Conservation (phyloP, 768 basidiomycete species). For the Tulasnella sp. region DNA sequence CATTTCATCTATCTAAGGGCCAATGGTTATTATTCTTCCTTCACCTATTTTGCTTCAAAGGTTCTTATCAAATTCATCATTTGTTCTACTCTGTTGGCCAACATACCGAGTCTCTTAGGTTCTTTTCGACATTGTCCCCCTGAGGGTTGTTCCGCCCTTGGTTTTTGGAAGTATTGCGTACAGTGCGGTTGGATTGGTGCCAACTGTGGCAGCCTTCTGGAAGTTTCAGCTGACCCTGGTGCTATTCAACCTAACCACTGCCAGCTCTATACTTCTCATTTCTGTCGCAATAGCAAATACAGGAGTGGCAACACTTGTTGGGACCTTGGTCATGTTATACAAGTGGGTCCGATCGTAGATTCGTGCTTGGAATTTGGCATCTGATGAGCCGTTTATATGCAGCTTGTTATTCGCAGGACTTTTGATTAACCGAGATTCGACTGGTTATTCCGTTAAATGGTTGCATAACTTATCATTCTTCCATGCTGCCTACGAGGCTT, state of each 20-base stretch:
- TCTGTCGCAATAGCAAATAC: conserved; percentile 80
- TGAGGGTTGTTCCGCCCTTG: conserved; percentile 88
- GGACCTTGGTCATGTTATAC: conserved; percentile 93
- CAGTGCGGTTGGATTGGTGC: conserved; percentile 67
- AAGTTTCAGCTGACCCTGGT: conserved; percentile 95
- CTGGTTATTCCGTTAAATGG: conserved; percentile 62
- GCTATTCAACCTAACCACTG: conserved; percentile 92
- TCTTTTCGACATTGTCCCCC: conserved; percentile 89
- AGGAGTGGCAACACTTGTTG: conserved; percentile 84
- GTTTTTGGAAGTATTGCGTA: conserved; percentile 95
- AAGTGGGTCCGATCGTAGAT: conserved; percentile 48
- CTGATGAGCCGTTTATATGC: neutral
- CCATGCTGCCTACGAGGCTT: conserved; percentile 95
- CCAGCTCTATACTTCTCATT: conserved; percentile 78
- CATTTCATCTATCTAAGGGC: conserved; percentile 40
- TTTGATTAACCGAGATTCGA: conserved; percentile 83
- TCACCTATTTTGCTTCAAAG: conserved; percentile 95
- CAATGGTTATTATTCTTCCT: conserved; percentile 95
- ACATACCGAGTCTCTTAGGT: too few species aligned
- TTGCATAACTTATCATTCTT: conserved; percentile 90
- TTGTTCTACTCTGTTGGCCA: neutral
- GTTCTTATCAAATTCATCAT: conserved; percentile 25
- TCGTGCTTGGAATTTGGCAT: neutral
- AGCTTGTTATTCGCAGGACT: conserved; percentile 93
- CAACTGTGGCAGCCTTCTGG: conserved; percentile 84